Evolutionary conservation across 2,329 filamentous ascomycete genomes (phyloP).

Genomic region (Teratosphaeria viscida): DNA sequence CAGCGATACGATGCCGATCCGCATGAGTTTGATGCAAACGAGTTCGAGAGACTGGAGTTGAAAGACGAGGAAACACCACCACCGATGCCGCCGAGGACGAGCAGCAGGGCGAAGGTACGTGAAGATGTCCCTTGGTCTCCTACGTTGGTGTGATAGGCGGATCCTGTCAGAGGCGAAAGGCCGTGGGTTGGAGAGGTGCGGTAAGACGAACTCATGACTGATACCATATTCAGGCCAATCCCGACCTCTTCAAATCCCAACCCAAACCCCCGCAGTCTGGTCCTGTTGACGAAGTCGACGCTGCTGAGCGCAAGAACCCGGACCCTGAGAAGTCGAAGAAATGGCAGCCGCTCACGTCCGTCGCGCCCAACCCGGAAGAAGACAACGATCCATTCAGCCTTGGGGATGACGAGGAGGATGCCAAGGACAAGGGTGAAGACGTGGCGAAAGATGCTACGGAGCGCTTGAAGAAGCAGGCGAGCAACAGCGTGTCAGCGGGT

Average conservation of each 20-base stretch:
- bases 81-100: slow-evolving; percentile 36
- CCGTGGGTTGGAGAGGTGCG: no score
- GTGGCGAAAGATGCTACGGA: slow-evolving; percentile 43
- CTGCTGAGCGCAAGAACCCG: slow-evolving; percentile 47
- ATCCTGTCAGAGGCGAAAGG: neutral
- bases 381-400: slow-evolving; percentile 94
- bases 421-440: slow-evolving; percentile 52
- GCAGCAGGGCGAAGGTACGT: slow-evolving; percentile 47
- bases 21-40: slow-evolving; percentile 74
- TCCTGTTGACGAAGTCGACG: slow-evolving; percentile 69
- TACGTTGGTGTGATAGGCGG: neutral
- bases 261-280: slow-evolving; percentile 46
- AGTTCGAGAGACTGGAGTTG: slow-evolving; percentile 57
- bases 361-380: slow-evolving; percentile 73
- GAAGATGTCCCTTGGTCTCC: neutral
- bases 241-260: slow-evolving; percentile 67
- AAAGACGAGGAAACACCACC: slow-evolving; percentile 49
- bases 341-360: slow-evolving; percentile 85
- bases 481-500: slow-evolving; percentile 40
- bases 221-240: slow-evolving; percentile 45
- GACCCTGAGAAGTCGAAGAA: slow-evolving; percentile 65
- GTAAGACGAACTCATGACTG: neutral
- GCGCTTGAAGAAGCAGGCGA: slow-evolving; percentile 39
- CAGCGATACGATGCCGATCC: slow-evolving; percentile 93
- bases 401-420: slow-evolving; percentile 88